Base-by-base conservation (phyloP, 1,284 basidiomycete genomes). In the Xerocomus nothofagi region DNA sequence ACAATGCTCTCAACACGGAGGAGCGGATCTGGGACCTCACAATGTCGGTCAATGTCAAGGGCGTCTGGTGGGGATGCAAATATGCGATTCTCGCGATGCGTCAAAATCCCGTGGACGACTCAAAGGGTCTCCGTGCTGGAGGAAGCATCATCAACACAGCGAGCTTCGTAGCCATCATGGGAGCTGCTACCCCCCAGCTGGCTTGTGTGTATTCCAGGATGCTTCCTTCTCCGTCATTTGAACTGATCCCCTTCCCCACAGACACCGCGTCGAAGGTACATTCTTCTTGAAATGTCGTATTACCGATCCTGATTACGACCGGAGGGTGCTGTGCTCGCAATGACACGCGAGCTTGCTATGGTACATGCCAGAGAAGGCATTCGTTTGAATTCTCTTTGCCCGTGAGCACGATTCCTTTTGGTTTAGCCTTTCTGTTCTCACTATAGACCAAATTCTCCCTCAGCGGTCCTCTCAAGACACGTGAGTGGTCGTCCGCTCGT, bases 41-140 rank as follows among this genome's bases (percentile, higher is more conserved):
- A 6, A 92, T 95, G 86, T 78, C 83, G 54, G 88, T 98, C 75
- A 98, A 98, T 70, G 83, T 96, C 68, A 98, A 98, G 73, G 95
- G 95, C 48, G 96, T 98, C 51, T 98, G 95, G 95, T 98, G 88
- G 85, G 95, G 96, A 39, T 95, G 90, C 80, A 97, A 98, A 72
- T 88, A 98, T 66, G 95, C 93, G 7, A 94, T 98, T 65, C 76
- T 88, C 47, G 96, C 95, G 21, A 98, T 98, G 95, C 85, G 92
- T 55, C 74, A 91, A 57, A 98, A 98, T 72, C 82, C 90, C 12
- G 81, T 81, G 37, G 93, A 97, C 56, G 80, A 81, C 56, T 72
- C 79, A 49, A 93, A 88, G 70, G 89, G 89, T 6, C 80, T 97
- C 15, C 85, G 82, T 60, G 73, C 75, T 18, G 94, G 94, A 47